Percentiles rank a stretch among this genome's conserved stretches.
Evolutionary conservation across 2,329 filamentous ascomycete genomes (phyloP).

Genomic region (Emmonsiellopsis sp.): DNA sequence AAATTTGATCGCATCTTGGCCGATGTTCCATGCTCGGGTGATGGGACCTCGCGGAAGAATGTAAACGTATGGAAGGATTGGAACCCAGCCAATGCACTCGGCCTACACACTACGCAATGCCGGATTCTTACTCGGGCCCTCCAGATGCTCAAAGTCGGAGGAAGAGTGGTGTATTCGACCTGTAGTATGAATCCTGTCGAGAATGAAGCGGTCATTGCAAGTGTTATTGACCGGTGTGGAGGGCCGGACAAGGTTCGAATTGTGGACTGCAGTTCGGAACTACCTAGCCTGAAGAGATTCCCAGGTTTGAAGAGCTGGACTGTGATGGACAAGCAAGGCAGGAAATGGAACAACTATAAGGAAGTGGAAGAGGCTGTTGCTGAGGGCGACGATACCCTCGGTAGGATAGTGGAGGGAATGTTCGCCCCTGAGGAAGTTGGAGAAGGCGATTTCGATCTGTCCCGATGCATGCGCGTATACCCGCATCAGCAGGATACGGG

Average conservation of each 20-base stretch:
- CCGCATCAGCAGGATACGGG: slow-evolving; percentile 94
- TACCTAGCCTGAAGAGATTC: slow-evolving; percentile 67
- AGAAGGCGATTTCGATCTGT: slow-evolving; percentile 58
- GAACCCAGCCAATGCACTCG: slow-evolving; percentile 78
- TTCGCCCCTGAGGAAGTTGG: slow-evolving; percentile 58
- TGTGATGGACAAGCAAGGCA: slow-evolving; percentile 78
- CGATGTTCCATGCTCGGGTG: slow-evolving; percentile 93
- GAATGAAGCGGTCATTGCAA: slow-evolving; percentile 85
- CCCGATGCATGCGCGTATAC: slow-evolving; percentile 89
- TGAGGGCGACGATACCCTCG: slow-evolving; percentile 50
- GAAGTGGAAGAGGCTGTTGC: slow-evolving; percentile 63
- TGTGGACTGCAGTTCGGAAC: slow-evolving; percentile 68
- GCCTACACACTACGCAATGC: slow-evolving; percentile 77
- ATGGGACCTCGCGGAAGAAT: slow-evolving; percentile 91
- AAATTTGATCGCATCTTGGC: slow-evolving; percentile 96
- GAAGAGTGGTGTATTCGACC: slow-evolving; percentile 92
- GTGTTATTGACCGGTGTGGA: slow-evolving; percentile 83
- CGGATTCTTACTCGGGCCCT: slow-evolving; percentile 85
- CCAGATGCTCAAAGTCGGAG: slow-evolving; percentile 92
- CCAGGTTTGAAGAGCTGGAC: slow-evolving; percentile 76
- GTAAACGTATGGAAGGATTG: slow-evolving; percentile 91
- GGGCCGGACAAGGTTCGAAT: slow-evolving; percentile 73
- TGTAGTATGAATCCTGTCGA: slow-evolving; percentile 99
- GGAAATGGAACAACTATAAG: slow-evolving; percentile 72
- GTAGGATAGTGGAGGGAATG: slow-evolving; percentile 69